Base-by-base conservation (phyloP, 441 rosid genomes). In the Pelargonium cotyledonis region DNA sequence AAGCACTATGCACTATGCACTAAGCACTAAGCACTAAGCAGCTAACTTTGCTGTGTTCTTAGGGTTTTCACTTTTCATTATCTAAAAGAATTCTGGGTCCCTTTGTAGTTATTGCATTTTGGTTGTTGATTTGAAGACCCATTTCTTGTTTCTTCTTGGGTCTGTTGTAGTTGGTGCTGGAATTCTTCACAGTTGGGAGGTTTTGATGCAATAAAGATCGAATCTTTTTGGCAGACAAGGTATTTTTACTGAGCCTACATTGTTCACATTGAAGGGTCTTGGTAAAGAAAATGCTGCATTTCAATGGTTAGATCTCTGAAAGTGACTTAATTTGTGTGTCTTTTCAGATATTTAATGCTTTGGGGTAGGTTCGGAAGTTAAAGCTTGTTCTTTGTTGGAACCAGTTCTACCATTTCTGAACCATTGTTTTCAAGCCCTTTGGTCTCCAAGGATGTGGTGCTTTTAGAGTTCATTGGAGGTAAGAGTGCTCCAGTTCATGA, bases 251-350 rank as follows among this genome's bases (percentile, higher is more conserved):
- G 63, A 70, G 74, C 77, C 81, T 73, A 26, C 85, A 84, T 85
- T 86, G 81, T 78, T 74, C 8, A 79, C 75, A 74, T 80, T 67
- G 80, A 61, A 78, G 79, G 83, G 77, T 81, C 80, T 82, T 78
- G 79, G 76, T 74, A 29, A 66, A 76, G 74, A 74, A 79, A 74
- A 75, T 79, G 82, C 70, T 80, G 69, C 74, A 69, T 81, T 81
- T 68, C 65, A 26, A 31, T 23, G 8, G 65, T 66, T 80, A 76
- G 82, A 78, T 85, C 82, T 73, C 67, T 66, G 51, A 74, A 67
- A 66, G 80, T 83, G 82, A 60, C 78, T 83, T 82, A 53, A 57
- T 69, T 70, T 74, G 72, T 65, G 69, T 75, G 80, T 74, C 75
- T 57, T 80, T 80, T 57, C 70, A 40, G 71, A 68, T 72, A 73